Evolutionary conservation across 1,284 basidiomycete genomes (phyloP).

Genomic region (Irpex sp.): DNA sequence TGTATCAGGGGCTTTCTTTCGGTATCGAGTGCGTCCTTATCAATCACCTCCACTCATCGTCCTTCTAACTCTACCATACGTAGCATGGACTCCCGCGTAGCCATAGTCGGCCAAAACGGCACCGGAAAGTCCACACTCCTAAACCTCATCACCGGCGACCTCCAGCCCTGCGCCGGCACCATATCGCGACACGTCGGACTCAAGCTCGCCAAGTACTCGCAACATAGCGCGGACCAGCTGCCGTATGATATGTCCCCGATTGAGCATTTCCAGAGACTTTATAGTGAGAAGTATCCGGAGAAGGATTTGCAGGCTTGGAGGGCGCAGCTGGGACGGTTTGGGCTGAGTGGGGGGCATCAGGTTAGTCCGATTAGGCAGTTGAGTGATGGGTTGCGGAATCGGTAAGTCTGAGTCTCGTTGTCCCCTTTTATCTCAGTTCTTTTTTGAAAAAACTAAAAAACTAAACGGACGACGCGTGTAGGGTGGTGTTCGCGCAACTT

Average conservation of each 20-base stretch:
- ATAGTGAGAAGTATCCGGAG: conserved; percentile 86
- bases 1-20: conserved; percentile 88
- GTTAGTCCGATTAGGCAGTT: conserved; percentile 89
- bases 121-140: conserved; percentile 97
- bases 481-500: conserved; percentile 89
- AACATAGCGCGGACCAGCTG: conserved; percentile 98
- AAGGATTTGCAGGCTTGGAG: conserved; percentile 95
- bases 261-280: conserved; percentile 89
- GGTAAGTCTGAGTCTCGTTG: conserved; percentile 42
- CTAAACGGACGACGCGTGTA: conserved; percentile 22
- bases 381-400: conserved; percentile 95
- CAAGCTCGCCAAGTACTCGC: conserved; percentile 97
- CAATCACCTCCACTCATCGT: conserved; percentile 9
- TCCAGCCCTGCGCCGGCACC: conserved; percentile 83
- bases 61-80: conserved; percentile 2
- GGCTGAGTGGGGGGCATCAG: conserved; percentile 92
- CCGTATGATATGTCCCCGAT: conserved; percentile 92
- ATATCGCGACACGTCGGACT: conserved; percentile 86
- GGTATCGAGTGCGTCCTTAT: conserved; percentile 82
- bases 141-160: conserved; percentile 86
- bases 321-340: conserved; percentile 92
- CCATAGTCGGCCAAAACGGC: conserved; percentile 98
- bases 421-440: not conserved
- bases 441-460: not conserved
- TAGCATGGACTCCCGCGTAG: conserved; percentile 93